Evolutionary conservation across 2,329 filamentous ascomycete genomes (phyloP).

Genomic region (Trichoderma asperellum): DNA sequence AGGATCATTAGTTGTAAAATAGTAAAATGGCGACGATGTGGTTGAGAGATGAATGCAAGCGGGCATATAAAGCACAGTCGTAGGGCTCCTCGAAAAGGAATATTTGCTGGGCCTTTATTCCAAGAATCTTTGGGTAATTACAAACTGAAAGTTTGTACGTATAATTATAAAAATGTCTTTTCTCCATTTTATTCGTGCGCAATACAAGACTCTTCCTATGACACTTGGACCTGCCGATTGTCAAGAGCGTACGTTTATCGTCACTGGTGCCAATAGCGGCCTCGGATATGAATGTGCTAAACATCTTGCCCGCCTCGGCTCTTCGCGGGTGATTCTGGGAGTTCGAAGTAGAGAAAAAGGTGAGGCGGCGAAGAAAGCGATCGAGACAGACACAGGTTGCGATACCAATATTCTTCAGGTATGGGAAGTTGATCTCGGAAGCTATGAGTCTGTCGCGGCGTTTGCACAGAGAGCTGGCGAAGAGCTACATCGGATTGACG

Average conservation of each 20-base stretch:
- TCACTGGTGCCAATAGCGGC: conserved; percentile 49
- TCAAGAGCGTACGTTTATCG: conserved; percentile 34
- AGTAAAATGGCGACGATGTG: neutral
- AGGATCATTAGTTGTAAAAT: neutral
- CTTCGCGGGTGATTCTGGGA: conserved; percentile 50
- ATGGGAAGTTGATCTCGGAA: conserved; percentile 50
- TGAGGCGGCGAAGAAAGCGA: conserved; percentile 45
- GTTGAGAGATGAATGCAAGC: neutral
- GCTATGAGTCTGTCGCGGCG: conserved; percentile 40
- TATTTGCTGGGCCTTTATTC: neutral
- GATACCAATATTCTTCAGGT: conserved; percentile 42
- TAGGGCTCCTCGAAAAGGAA: neutral
- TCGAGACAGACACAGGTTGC: conserved; percentile 38
- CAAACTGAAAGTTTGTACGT: neutral
- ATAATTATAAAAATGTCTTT: neutral
- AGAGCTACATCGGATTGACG: conserved; percentile 47
- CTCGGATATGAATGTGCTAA: conserved; percentile 49
- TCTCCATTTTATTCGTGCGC: neutral
- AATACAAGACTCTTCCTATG: neutral
- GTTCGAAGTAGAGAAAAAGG: conserved; percentile 42
- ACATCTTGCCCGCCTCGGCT: conserved; percentile 46
- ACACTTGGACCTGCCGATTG: neutral
- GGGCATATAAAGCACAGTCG: neutral
- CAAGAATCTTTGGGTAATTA: neutral
- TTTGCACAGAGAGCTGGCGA: conserved; percentile 42